A percentile compares a stretch with the other conserved stretches of the same genome.
Evolutionary conservation across 2,329 filamentous ascomycete species (phyloP).

Genomic region (Pestalotiopsis sp.): DNA sequence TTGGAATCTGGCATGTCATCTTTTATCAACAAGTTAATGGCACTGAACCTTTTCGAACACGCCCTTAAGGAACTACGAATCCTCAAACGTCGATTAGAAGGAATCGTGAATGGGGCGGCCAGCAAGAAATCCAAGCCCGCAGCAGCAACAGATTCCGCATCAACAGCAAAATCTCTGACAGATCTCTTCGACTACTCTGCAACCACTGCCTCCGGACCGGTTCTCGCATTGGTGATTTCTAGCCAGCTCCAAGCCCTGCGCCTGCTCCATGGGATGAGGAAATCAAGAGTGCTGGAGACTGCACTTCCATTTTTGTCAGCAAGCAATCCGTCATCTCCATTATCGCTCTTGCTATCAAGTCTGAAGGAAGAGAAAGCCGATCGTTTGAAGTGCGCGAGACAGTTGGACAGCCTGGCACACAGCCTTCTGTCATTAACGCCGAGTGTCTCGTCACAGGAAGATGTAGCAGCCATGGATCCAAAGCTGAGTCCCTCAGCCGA

Average conservation of each 20-base stretch:
- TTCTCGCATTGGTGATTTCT: slow-evolving; percentile 59
- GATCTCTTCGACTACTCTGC: slow-evolving; percentile 66
- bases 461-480: slow-evolving; percentile 55
- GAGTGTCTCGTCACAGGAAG: slow-evolving; percentile 66
- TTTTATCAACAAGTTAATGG: slow-evolving; percentile 67
- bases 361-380: slow-evolving; percentile 46
- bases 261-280: slow-evolving; percentile 62
- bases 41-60: slow-evolving; percentile 65
- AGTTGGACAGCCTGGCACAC: slow-evolving; percentile 69
- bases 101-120: slow-evolving; percentile 22
- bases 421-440: slow-evolving; percentile 68
- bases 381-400: slow-evolving; percentile 61
- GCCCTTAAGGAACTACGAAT: slow-evolving; percentile 70
- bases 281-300: slow-evolving; percentile 60
- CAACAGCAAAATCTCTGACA: slow-evolving; percentile 49
- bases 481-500: slow-evolving; percentile 59
- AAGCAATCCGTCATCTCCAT: slow-evolving; percentile 57
- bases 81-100: slow-evolving; percentile 65
- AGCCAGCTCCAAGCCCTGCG: slow-evolving; percentile 69
- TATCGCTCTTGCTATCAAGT: slow-evolving; percentile 55
- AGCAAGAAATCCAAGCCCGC: slow-evolving; percentile 33
- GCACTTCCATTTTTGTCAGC: slow-evolving; percentile 58
- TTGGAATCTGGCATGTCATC: slow-evolving; percentile 75
- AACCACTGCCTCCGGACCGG: slow-evolving; percentile 40
- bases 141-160: slow-evolving; percentile 34